Evolutionary conservation across 2,329 filamentous ascomycete species (phyloP).

Genomic region (Penicillium sp.): DNA sequence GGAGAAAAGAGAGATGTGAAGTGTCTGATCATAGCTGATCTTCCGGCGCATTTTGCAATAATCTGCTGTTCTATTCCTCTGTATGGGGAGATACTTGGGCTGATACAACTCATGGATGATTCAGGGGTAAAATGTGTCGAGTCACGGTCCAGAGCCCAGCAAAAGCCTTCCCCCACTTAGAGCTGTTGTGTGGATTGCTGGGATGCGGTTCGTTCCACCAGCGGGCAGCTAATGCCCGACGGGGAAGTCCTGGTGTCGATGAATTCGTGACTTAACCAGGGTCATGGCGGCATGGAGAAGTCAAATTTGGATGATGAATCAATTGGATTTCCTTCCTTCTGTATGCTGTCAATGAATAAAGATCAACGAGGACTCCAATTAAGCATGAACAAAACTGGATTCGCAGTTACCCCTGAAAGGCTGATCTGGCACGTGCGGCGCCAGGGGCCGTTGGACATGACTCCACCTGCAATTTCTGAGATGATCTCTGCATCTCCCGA

Average conservation of each 20-base stretch:
- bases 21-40: no score
- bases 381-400: background rate
- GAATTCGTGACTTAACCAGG: background rate
- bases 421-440: background rate
- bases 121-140: slow-evolving; percentile 24
- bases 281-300: background rate
- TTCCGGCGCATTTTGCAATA: no score
- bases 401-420: slow-evolving; percentile 1
- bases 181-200: slow-evolving; percentile 14
- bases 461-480: background rate
- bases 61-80: background rate
- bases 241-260: slow-evolving; percentile 11
- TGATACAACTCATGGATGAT: slow-evolving; percentile 2
- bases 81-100: background rate
- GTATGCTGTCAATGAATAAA: no score
- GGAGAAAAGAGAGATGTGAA: background rate
- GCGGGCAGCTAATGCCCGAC: slow-evolving; percentile 11
- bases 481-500: background rate
- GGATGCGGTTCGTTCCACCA: slow-evolving; percentile 17
- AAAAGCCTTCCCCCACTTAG: slow-evolving; percentile 15
- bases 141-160: slow-evolving; percentile 12
- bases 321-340: no score
- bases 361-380: background rate
- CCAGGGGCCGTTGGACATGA: background rate
- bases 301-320: background rate